These are phyloP conservation scores for Periconia sp. DNA, from an alignment of 2,329 filamentous ascomycete genomes.

Conservation along the genomic window DNA sequence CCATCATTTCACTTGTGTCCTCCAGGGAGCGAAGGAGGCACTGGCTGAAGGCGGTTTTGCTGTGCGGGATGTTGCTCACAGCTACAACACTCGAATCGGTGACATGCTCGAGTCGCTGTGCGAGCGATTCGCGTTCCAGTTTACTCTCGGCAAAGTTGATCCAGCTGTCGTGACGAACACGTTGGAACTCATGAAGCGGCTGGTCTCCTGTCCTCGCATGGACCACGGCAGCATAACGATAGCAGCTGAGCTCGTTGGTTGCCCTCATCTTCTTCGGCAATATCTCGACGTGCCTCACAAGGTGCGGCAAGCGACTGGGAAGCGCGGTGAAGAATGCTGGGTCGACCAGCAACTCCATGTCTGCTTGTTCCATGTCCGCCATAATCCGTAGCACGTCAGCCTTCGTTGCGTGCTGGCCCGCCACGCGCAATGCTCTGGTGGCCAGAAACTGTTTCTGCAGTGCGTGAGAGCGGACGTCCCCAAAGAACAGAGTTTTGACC, in stretches of 20 bases:
- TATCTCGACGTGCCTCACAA: conserved; percentile 6
- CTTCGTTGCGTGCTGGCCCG: neutral
- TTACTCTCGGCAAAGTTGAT: too few species aligned
- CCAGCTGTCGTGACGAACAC: neutral
- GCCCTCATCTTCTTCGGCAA: conserved; percentile 9
- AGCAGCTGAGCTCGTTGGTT: conserved; percentile 13
- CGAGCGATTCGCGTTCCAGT: too few species aligned
- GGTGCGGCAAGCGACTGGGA: too few species aligned
- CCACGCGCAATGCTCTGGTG: conserved; percentile 1
- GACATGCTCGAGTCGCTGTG: too few species aligned
- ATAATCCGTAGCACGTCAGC: conserved; percentile 2
- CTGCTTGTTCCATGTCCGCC: conserved; percentile 1
- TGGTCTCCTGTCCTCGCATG: neutral
- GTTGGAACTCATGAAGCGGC: neutral
- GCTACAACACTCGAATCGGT: too few species aligned
- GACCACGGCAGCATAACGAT: conserved; percentile 3
- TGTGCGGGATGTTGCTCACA: neutral
- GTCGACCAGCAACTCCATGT: conserved; percentile 6
- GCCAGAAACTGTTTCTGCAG: conserved; percentile 6
- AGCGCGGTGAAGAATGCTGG: conserved; percentile 7
- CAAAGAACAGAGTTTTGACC: conserved; percentile 2
- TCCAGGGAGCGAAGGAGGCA: neutral
- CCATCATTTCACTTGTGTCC: neutral
- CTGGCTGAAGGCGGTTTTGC: neutral
- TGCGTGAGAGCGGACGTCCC: conserved; percentile 7